Evolutionary conservation across 1,284 basidiomycete genomes (phyloP), one percentile per base, ranked within the genome.

Genomic region (Fistulinella cinereoalba): DNA sequence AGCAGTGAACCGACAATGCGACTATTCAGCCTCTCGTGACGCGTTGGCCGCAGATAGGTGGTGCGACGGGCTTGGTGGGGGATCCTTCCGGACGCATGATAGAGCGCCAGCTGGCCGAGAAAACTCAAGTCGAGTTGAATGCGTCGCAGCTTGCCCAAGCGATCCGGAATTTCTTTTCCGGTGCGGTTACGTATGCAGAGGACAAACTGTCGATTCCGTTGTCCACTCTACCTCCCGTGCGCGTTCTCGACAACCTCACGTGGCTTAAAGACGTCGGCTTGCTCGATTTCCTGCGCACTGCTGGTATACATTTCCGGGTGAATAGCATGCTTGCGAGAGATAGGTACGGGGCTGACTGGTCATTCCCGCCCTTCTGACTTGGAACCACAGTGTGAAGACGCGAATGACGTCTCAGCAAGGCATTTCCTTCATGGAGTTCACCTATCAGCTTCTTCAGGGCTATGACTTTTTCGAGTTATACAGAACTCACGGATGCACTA

Each of bases 371-470:
- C 2, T 24, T 37, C 42, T 55, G 37, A 54, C 37, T 9, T 23
- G 29, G 29, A 6, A 25, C 53, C 37, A n/a, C 57, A 96, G 93
- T 54, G 94, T 98, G 23, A 87, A 86, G 56, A 79, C 80, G n/a
- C 86, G 95, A 24, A 76, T 97, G 41, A 75, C 77, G 6, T 83
- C 86, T 1, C 79, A 84, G 49, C 78, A 83, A 55, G 87, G 96
- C 23, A 86, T 99, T 54, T 96, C 93, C 11, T 99, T 97, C 72
- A 94, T 95, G 16, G 97, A 99, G 65, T 98, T 99, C 70, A 85
- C 87, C 5, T 99, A 99, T 66, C 96, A 99, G 64, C 83, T 99
- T 21, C 76, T 99, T 11, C 97, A 99, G 71, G 97, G 93, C 2
- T 91, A 93, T 68, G 97, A 99, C 68, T 99, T 97, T 69, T 79